A percentile compares a stretch with the other conserved stretches of the same genome.
Evolutionary conservation across 129 eudicot genomes (phyloP).

Genomic region (Cynara cardunculus): DNA sequence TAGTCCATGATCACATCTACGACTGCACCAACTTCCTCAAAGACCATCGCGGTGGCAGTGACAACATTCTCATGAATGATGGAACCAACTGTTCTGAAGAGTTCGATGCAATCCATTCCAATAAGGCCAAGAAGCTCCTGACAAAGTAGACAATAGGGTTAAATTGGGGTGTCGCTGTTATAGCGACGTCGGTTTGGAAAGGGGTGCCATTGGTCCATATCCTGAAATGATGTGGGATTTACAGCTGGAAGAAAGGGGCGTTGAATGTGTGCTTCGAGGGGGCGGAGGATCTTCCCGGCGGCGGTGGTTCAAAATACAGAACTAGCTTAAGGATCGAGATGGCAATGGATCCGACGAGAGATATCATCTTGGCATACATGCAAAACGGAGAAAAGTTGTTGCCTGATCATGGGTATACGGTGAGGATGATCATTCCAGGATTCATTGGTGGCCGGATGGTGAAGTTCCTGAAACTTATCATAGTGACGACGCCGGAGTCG

Average conservation of each 20-base stretch:
- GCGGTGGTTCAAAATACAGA: conserved; percentile 91
- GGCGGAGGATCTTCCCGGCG: conserved; percentile 88
- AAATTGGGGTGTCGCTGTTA: conserved; percentile 90
- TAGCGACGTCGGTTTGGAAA: conserved; percentile 85
- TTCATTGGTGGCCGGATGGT: conserved; percentile 96
- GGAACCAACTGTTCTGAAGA: conserved; percentile 98
- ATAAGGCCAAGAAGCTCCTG: conserved; percentile 73
- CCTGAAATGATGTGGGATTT: conserved; percentile 65
- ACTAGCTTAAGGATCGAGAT: conserved; percentile 64
- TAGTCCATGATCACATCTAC: conserved; percentile 92
- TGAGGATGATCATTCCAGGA: conserved; percentile 85
- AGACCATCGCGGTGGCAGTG: conserved; percentile 91
- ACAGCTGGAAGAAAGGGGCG: conserved; percentile 53
- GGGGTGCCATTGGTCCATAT: conserved; percentile 67
- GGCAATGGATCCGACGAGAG: conserved; percentile 85
- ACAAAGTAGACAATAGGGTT: conserved; percentile 88
- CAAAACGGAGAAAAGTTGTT: conserved; percentile 69
- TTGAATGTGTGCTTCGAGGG: conserved; percentile 91
- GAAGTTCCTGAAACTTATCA: conserved; percentile 79
- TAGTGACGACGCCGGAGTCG: conserved; percentile 71
- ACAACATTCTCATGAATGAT: conserved; percentile 86
- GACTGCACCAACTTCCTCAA: conserved; percentile 77
- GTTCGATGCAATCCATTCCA: too few species aligned
- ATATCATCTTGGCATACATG: conserved; percentile 83
- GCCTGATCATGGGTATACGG: conserved; percentile 93